Base-by-base conservation (phyloP, 2,329 filamentous ascomycete species). In the Claviceps fusiformis region DNA sequence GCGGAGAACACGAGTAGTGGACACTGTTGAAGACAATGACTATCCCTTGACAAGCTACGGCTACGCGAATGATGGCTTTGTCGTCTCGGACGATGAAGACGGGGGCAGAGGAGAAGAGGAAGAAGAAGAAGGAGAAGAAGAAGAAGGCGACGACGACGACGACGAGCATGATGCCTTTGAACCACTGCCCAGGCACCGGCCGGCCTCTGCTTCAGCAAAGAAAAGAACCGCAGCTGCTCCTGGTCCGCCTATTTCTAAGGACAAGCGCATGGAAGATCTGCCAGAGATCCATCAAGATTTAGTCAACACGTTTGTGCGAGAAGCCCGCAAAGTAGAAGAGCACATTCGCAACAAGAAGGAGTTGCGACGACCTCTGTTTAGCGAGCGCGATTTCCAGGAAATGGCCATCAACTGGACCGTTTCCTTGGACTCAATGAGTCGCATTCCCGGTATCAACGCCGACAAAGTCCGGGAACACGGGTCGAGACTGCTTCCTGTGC, bases 321-420 rank as follows among this genome's bases (percentile, higher is more conserved):
- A 81, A 49, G 87, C 85, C 0, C 82, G 79, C 62, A 68, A 69
- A 24, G 55, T 81, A 17, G 81, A 85, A 61, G 80, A 83, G 61
- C 71, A 75, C 1, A 73, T 91, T 29, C 78, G 85, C 61, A 79
- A 81, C 58, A 73, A 73, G 29, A 79, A 80, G 52, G 72, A 74
- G 5, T 68, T 86, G 37, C 76, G 80, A 9, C 72, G 74, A 27
- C 75, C 78, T 4, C 72, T 85, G 0, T 93, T 93, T 64, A 83
- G 81, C 0, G 84, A 89, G 57, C 75, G 75, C 27, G 76, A 88
- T 15, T 76, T 90, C 52, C 80, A 83, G 41, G 79, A 85, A 60
- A 91, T 93, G 85, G 84, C 80, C 13, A 80, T 89, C 52, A 69
- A 75, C 39, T 86, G 86, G 74, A 87, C 86, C 0, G 75, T 72